Evolutionary conservation across 2,329 filamentous ascomycete genomes (phyloP), one percentile per base, ranked within the genome.

Genomic region (Dothideomycetidae sp.): DNA sequence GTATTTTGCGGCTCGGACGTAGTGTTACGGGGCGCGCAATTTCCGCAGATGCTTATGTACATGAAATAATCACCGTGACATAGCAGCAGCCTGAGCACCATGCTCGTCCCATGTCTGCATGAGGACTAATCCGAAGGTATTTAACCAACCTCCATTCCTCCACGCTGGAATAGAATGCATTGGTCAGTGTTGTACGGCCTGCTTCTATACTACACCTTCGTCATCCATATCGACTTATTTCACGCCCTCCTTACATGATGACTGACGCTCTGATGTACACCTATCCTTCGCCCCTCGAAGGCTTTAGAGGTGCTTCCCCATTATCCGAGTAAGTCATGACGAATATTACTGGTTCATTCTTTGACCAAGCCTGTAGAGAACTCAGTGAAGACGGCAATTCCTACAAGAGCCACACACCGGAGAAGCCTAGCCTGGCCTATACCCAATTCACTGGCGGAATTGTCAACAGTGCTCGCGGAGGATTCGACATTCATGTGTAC

Each of bases 401-500:
- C 34, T 71, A 73, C 47, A 64, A 71, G 37, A 92, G 92, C 49
- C 73, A 73, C 0, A 64, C 71, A 19, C 63, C 71, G 1, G 69
- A 68, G 1, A 57, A 66, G 3, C 41, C 29, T 13, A 88, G 81
- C 53, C 60, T 68, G 36, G 73, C 81, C 10, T 93, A 93, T 51
- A 66, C 73, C 11, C 58, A 62, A 23, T 93, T 93, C 48, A 58
- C 68, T 0, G 65, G 70, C 2, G 81, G 83, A 0, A 62, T 92
- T 19, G 65, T 73, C 31, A 81, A 78, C 41, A 74, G 69, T 2
- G 55, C 52, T 2, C 67, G 73, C 4, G 81, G 81, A 26, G 85
- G 76, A 9, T 93, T 93, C 46, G 85, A 93, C 53, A 60, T 92
- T 11, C 85, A 93, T 57, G 76, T 93, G 49, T 93, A 93, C 60